Evolutionary conservation across 2,329 filamentous ascomycete genomes (phyloP), one percentile per base, ranked within the genome.

Genomic region (Microcera coccophila): DNA sequence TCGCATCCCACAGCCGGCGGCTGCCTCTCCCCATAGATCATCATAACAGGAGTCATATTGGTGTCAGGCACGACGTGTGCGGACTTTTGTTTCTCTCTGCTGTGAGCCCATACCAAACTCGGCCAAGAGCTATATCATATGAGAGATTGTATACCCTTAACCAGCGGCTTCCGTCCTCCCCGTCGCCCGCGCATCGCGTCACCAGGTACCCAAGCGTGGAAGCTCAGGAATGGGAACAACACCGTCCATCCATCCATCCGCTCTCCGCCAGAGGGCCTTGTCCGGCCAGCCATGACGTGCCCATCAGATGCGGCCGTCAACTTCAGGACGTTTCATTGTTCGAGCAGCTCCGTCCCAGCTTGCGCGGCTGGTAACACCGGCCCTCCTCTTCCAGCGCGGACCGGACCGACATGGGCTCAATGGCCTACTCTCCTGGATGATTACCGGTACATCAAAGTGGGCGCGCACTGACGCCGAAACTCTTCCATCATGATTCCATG

Each of bases 271-370:
- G n/a, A n/a, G n/a, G n/a, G n/a, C n/a, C n/a, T n/a, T n/a, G n/a
- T n/a, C n/a, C n/a, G n/a, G n/a, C n/a, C n/a, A 31, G 32, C 35
- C 32, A 36, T 41, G 44, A 45, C 47, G 31, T 52, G 45, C 39
- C 21, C 45, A 45, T 36, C 45, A 44, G 46, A 42, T 58, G 51
- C 55, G 55, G 51, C 55, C 55, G 55, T 45, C 44, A 53, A 50
- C 44, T 46, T 53, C 53, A 58, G 53, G 53, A 56, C 41, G 47
- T 47, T 45, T 37, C 48, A 44, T 48, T 8, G 33, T 11, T 35
- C 33, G 33, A 5, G 18, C 33, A 35, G 11, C 18, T n/a, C 33
- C 8, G 5, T n/a, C 20, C 16, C 33, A 12, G 8, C n/a, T 35
- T 15, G n/a, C 43, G 47, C 44, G 44, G 42, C 52, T 52, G 39